phyloP scores from a whole-genome alignment of 225 moss, liverwort and hornwort genomes.

The Polytrichum commune region DNA sequence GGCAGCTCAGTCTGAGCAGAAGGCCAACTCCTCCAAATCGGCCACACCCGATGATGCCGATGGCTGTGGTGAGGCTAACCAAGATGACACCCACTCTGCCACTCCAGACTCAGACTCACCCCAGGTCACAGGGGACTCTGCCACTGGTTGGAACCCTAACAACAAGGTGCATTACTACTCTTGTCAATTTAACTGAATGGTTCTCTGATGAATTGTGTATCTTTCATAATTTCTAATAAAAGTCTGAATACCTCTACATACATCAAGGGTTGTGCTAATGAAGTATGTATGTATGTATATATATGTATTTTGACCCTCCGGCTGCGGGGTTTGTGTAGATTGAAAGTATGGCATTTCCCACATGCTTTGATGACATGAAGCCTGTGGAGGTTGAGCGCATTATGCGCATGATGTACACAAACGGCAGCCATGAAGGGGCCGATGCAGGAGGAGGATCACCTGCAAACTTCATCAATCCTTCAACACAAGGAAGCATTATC shows the following conservation, averaged over 20 bases:
- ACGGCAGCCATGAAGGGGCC: constrained; percentile 14
- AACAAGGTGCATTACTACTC: too few relatives aligned
- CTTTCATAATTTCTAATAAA: too few relatives aligned
- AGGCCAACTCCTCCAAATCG: constrained; percentile 33
- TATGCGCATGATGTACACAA: constrained; percentile 51
- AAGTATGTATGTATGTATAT: too few relatives aligned
- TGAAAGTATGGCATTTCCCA: constrained; percentile 33
- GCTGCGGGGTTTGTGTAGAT: constrained; percentile 21
- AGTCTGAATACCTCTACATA: too few relatives aligned
- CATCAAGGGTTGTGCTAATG: too few relatives aligned
- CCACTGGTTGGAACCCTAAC: constrained; percentile 16
- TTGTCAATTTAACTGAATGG: too few relatives aligned
- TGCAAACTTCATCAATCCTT: constrained; percentile 27
- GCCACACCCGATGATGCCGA: constrained; percentile 42
- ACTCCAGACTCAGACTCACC: constrained; percentile 76
- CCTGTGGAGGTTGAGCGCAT: constrained; percentile 66
- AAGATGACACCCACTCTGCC: constrained; percentile 54
- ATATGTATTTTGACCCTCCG: too few relatives aligned
- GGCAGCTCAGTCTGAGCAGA: constrained; percentile 58
- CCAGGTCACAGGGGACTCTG: constrained; percentile 75
- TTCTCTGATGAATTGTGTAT: too few relatives aligned
- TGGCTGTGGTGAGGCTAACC: constrained; percentile 29
- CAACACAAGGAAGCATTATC: constrained; percentile 18
- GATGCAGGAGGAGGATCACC: constrained; percentile 32
- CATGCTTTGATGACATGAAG: constrained; percentile 46